A percentile compares a stretch with the other conserved stretches of the same genome.
Evolutionary conservation across 768 basidiomycete genomes (phyloP).

Genomic region (Daedaleopsis sinensis): DNA sequence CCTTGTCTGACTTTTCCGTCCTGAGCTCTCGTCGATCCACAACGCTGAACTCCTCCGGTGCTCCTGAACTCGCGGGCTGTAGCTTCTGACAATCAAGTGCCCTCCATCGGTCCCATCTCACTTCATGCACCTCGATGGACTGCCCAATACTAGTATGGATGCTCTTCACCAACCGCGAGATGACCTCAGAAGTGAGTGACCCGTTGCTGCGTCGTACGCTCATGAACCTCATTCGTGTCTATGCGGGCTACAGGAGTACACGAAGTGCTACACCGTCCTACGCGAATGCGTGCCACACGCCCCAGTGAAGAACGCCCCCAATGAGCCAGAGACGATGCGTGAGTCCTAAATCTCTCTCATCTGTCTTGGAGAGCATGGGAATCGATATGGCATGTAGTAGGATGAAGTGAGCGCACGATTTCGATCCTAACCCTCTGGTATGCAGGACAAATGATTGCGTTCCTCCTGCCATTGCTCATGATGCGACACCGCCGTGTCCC

Average conservation of each 20-base stretch:
- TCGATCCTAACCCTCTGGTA: background rate
- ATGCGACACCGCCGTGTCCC: conserved; percentile 85
- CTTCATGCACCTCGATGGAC: conserved; percentile 40
- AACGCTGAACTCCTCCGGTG: background rate
- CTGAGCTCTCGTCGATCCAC: background rate
- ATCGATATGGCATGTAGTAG: background rate
- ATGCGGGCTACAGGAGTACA: conserved; percentile 61
- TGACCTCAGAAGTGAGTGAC: conserved; percentile 58
- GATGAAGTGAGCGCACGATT: conserved; percentile 10
- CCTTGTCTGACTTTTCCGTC: background rate
- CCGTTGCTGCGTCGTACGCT: background rate
- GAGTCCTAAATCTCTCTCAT: conserved; percentile 32
- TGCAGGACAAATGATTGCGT: conserved; percentile 69
- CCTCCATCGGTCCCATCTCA: conserved; percentile 11
- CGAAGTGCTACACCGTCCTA: conserved; percentile 63
- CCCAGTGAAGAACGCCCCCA: conserved; percentile 54
- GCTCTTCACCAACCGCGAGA: conserved; percentile 75
- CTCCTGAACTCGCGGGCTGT: background rate
- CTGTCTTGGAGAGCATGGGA: background rate
- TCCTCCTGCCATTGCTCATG: conserved; percentile 81
- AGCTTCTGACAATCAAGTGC: background rate
- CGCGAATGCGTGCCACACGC: conserved; percentile 62
- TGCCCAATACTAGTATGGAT: conserved; percentile 81
- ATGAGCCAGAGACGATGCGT: conserved; percentile 70
- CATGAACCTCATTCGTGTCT: conserved; percentile 2